Conservation (phyloP, 768 basidiomycete genomes). For the Albatrellus ellisii region DNA sequence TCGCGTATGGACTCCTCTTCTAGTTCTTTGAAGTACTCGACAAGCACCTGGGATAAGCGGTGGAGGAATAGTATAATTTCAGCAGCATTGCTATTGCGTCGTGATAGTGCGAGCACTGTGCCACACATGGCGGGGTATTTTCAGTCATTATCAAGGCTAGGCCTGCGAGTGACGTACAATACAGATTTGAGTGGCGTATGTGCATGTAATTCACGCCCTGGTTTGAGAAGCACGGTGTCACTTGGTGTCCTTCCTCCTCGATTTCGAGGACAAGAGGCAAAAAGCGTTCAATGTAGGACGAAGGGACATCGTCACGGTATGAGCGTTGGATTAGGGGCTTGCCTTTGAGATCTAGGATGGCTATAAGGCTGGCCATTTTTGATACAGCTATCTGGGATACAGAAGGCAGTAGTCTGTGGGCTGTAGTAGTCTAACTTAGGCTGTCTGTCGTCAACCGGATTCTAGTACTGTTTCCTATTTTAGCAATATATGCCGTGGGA, state of each 20-base stretch:
- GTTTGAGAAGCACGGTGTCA: constrained; percentile 91
- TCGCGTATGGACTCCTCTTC: constrained; percentile 99
- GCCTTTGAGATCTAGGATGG: constrained; percentile 96
- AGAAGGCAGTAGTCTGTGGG: too few species aligned
- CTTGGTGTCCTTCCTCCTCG: constrained; percentile 94
- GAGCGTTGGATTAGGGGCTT: constrained; percentile 95
- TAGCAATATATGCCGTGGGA: too few species aligned
- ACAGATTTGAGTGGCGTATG: constrained; percentile 95
- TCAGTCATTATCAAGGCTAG: neutral
- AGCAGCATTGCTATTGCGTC: constrained; percentile 89
- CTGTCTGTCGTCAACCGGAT: too few species aligned
- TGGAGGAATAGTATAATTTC: constrained; percentile 97
- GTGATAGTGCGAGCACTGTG: constrained; percentile 87
- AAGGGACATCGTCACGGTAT: constrained; percentile 89
- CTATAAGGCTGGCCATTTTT: constrained; percentile 69
- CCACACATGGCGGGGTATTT: neutral
- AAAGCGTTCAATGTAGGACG: constrained; percentile 86
- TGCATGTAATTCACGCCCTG: constrained; percentile 98
- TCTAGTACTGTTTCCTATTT: too few species aligned
- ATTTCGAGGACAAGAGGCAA: constrained; percentile 87
- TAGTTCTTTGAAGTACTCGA: constrained; percentile 99
- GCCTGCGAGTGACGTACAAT: constrained; percentile 45
- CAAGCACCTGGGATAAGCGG: constrained; percentile 79
- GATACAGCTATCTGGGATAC: too few species aligned
- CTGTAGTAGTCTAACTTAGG: too few species aligned